Evolutionary conservation across 345 rosid species (phyloP), one percentile per base, ranked within the genome.

Genomic region (Populus deltoides): DNA sequence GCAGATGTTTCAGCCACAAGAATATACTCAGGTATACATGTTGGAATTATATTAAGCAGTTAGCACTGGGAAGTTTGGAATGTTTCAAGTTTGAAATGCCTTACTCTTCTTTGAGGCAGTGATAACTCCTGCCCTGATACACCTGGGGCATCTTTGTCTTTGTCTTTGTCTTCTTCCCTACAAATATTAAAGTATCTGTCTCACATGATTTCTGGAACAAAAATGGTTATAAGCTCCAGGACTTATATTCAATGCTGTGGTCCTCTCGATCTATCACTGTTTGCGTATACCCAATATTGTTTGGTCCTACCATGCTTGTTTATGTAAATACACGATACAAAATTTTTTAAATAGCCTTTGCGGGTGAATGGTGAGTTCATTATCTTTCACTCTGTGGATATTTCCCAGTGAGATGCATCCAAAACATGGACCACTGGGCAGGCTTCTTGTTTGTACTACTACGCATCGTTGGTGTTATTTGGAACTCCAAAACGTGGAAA

Each of bases 271-370:
- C 38, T 73, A 33, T 72, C 35, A 63, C 49, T 9, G 41, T 18
- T 61, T 33, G 75, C 76, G 80, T 36, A 36, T 39, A 24, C 49
- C 53, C 25, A 29, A 45, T 36, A 31, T 22, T 33, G 45, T 68
- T 83, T 77, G 86, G 88, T 75, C 88, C 83, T 41, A 49, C 36
- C 76, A 11, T 13, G 65, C 18, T 24, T 31, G 71, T 78, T 77
- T 59, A 10, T 57, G 49, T 78, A 63, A 74, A 71, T 66, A 15
- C 27, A 65, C 62, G 38, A 66, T 73, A 66, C 4, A 4, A 18
- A 49, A 65, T 53, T 62, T 79, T 55, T 63, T 41, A 43, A 24
- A 74, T 36, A 73, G 83, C 73, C 77, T 79, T 63, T 22, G 39
- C n/a, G 68, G 66, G 66, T 74, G 38, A 72, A 77, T 53, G 62